Evolutionary conservation across 139 green algal species (phyloP), one percentile per base, ranked within the genome.

Genomic region (Coelastrella sp.): DNA sequence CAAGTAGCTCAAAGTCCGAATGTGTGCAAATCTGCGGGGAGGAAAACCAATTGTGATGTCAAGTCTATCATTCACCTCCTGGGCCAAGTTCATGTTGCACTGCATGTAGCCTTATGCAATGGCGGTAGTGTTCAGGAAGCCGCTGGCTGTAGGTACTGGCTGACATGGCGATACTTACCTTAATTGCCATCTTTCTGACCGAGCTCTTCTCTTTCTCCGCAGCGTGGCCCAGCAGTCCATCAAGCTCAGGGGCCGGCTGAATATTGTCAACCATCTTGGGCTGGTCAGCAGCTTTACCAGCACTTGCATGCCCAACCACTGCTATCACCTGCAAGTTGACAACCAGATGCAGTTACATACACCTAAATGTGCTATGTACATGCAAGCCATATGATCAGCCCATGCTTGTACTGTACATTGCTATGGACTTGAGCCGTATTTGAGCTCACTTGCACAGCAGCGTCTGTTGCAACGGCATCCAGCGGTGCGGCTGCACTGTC

Each of bases 1-100:
- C 89, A 13, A 91, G 45, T 43, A 93, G 80, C 86, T 96, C 91
- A 83, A 96, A 95, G 81, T 95, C 90, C 3, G 91, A 84, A 64
- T 95, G 83, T 19, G 83, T 75, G 27, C 57, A 90, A 23, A 91
- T 43, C 43, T 73, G 71, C 37, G 69, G 51, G 66, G 13, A 51
- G 7, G 30, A 27, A 45, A 57, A 9, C 45, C 45, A 57, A 13
- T 57, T 9, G 0, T 57, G 45, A n/a, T n/a, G n/a, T n/a, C n/a
- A n/a, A n/a, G n/a, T n/a, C n/a, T n/a, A n/a, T n/a, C n/a, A n/a
- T n/a, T n/a, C n/a, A n/a, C n/a, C n/a, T n/a, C n/a, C n/a, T n/a
- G n/a, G n/a, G n/a, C n/a, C n/a, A n/a, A n/a, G n/a, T n/a, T n/a
- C n/a, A n/a, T n/a, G n/a, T n/a, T n/a, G n/a, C n/a, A n/a, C n/a